These are phyloP conservation scores for Madurella mycetomatis DNA, from an alignment of 2,329 filamentous ascomycete genomes.

Conservation along the genomic window DNA sequence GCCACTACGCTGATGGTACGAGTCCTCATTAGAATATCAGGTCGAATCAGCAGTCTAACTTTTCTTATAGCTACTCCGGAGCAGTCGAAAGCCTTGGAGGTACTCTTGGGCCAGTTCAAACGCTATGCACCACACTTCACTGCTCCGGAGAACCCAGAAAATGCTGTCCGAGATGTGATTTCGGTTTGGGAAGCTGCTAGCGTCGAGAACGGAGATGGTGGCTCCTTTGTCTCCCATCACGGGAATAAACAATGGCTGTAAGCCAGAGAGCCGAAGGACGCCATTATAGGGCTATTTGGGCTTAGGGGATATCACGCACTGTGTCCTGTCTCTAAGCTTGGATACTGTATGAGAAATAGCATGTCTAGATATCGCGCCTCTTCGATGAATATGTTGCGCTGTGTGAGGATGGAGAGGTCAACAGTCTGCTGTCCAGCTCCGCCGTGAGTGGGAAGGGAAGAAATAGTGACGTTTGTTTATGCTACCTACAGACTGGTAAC, in stretches of 20 bases:
- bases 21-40: not conserved
- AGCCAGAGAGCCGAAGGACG: no score
- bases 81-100: slow-evolving; percentile 20
- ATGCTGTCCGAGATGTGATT: slow-evolving; percentile 32
- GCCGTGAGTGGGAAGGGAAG: no score
- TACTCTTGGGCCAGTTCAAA: slow-evolving; percentile 27
- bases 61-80: slow-evolving; percentile 23
- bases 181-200: slow-evolving; percentile 33
- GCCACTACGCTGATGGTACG: slow-evolving; percentile 28
- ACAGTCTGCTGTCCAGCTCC: no score
- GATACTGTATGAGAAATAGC: no score
- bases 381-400: no score
- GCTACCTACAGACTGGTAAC: no score
- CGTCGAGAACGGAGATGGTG: slow-evolving; percentile 41
- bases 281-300: no score
- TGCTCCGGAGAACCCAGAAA: slow-evolving; percentile 30
- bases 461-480: no score
- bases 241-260: slow-evolving; percentile 51
- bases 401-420: no score
- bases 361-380: no score
- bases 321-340: no score
- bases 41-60: not conserved
- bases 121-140: slow-evolving; percentile 36
- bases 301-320: no score
- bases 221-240: slow-evolving; percentile 48